Evolutionary conservation across 1,284 basidiomycete genomes (phyloP), one percentile per base, ranked within the genome.

Genomic region (Rugosomyces carneus): DNA sequence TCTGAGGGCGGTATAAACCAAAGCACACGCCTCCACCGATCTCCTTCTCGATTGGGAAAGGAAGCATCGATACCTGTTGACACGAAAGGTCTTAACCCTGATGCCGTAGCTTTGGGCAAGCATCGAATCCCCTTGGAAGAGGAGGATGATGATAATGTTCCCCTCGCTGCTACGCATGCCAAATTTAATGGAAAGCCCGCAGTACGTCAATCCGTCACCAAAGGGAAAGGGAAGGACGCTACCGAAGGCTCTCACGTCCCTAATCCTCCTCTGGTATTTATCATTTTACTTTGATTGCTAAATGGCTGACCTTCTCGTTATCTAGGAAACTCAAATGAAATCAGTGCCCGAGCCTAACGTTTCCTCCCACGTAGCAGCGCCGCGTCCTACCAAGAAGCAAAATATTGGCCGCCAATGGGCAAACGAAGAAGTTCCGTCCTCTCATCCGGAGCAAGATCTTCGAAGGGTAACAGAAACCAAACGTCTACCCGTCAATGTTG

Each of bases 121-220:
- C 18, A 38, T 7, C 35, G 42, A 32, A 32, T 48, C 13, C 42
- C 32, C 27, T 20, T 31, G 24, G 46, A 49, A 5, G 66, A 68
- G 2, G 71, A 72, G 11, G 69, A 70, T 8, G 70, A 72, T 10
- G 69, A 70, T 7, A 70, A 73, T 19, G 44, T 71, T 32, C 77
- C 76, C n/a, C 56, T 78, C 35, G 64, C 64, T 19, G 54, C 55
- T 26, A 47, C 53, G 15, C 38, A 51, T 45, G 37, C 42, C 46
- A 44, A 47, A 44, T 40, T 43, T n/a, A 45, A 29, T 16, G 18
- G 23, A 31, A 42, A 48, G 37, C n/a, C 21, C 1, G n/a, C 34
- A 2, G 5, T 18, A 11, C 19, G 39, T 34, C 21, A 10, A 15
- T 8, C 19, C n/a, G 37, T 34, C 40, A 13, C 7, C 0, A 45